Evolutionary conservation across 2,329 filamentous ascomycete species (phyloP), one percentile per base, ranked within the genome.

Genomic region (Mollisiaceae sp.): DNA sequence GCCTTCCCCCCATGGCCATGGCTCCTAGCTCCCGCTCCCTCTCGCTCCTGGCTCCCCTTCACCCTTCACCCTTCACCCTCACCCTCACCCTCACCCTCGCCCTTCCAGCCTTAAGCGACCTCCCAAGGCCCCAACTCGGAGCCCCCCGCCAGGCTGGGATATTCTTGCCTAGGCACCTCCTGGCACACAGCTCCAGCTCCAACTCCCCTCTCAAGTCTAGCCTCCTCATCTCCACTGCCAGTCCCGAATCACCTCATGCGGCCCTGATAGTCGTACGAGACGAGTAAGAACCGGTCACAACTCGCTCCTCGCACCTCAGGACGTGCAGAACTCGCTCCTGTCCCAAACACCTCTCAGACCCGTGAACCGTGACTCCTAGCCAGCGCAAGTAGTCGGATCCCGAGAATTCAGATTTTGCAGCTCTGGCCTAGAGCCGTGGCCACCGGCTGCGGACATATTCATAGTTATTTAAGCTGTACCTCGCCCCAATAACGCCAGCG

Each of bases 241-340:
- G 14, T 59, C 8, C 36, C 63, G 63, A 67, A 67, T 72, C 71
- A 67, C 65, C 60, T 67, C 70, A 72, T 70, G 36, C 32, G 20
- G 32, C 57, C 50, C 43, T 65, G 58, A 61, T 63, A 43, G 66
- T 72, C 70, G 71, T 70, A 71, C 60, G 68, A 71, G 52, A 71
- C 67, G 70, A 71, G 65, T 65, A 69, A 60, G 63, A 70, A 69
- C 65, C 69, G 69, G 66, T 58, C 45, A 12, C 45, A 50, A 50
- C n/a, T 50, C 45, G 45, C 22, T 3, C 55, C 59, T 64, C 45
- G 45, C 22, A 32, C 55, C 59, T 64, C 59, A 67, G 67, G 52
- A 32, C 65, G 64, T 61, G 59, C 38, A 65, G n/a, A 32, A 32
- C 27, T 32, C 27, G 3, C 27, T 32, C 27, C 27, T 27, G 54